Conservation (phyloP, 2,329 filamentous ascomycete genomes). For the Hymenoscyphus linearis region DNA sequence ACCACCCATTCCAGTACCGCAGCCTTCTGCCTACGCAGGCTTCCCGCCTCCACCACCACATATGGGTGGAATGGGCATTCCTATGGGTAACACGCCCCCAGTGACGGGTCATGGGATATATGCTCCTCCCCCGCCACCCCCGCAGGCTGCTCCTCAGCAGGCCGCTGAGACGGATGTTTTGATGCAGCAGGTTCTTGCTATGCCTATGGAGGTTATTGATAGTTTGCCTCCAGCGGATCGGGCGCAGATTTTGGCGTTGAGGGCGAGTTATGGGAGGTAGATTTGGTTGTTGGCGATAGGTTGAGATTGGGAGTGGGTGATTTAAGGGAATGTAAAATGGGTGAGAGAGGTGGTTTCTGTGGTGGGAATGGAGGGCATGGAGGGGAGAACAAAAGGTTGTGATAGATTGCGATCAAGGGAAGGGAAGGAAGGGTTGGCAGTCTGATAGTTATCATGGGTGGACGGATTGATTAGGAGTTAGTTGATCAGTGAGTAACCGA, state of each 20-base stretch:
- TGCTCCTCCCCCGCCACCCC: constrained; percentile 36
- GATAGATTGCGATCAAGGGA: too few relatives aligned
- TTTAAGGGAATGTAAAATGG: not conserved
- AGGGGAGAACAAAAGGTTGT: too few relatives aligned
- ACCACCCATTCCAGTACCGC: too few relatives aligned
- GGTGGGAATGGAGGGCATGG: not conserved
- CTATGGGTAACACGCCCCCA: constrained; percentile 39
- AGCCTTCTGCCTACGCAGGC: constrained; percentile 16
- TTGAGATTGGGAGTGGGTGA: not conserved
- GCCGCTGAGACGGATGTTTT: constrained; percentile 62
- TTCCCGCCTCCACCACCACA: constrained; percentile 36
- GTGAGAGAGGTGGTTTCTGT: not conserved
- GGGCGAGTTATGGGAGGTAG: constrained; percentile 37
- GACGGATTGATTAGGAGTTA: too few relatives aligned
- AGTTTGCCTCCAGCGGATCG: constrained; percentile 69
- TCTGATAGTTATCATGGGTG: too few relatives aligned
- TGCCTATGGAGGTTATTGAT: constrained; percentile 77
- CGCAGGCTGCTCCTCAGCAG: too few relatives aligned
- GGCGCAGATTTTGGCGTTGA: constrained; percentile 72
- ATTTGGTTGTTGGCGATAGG: not conserved
- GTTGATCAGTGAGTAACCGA: too few relatives aligned
- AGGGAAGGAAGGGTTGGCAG: too few relatives aligned
- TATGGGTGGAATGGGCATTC: constrained; percentile 34
- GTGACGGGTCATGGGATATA: constrained; percentile 35
- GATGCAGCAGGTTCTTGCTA: constrained; percentile 73